Evolutionary conservation across 192 early-diverging fungal genomes (phyloP), one percentile per base, ranked within the genome.

Genomic region (Spizellomyces sp.): DNA sequence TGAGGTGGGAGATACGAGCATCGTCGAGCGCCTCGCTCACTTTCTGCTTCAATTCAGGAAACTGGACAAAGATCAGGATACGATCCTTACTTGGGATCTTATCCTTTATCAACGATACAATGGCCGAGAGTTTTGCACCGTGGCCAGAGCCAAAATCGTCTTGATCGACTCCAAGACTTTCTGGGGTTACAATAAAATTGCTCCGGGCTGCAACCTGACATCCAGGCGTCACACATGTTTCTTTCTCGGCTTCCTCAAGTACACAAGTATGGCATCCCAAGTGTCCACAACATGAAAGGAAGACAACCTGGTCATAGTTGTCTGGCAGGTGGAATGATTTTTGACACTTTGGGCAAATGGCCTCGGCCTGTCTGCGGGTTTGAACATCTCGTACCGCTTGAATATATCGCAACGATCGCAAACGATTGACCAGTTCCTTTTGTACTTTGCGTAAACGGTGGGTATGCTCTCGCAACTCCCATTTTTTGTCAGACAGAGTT

Each of bases 281-380:
- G 66, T 83, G 81, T 9, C 81, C 81, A 66, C 81, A 83, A 71
- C 81, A 80, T 27, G 79, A 80, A 7, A 83, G 64, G 17, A 83
- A 52, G 17, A 70, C 77, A 9, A 77, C 41, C 45, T 81, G 48
- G 55, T 74, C 66, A 12, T 54, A 54, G 14, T 54, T 45, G n/a
- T 60, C 44, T 4, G 64, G 21, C 44, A 59, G 61, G 43, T 62
- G 5, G 45, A 6, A 8, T 14, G 48, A 47, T 10, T 65, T 58
- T 36, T 44, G 10, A 50, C 62, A 55, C 45, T n/a, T 27, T 9
- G 71, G 14, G 43, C 64, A 70, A 15, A 52, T 36, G 8, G 5
- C 45, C 8, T 12, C 9, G 19, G 62, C 27, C 1, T 7, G 10
- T 12, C 5, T 41, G 8, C 47, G 19, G 54, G 17, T 10, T 44